A percentile compares a stretch with the other conserved stretches of the same genome.
Conservation (phyloP, 768 basidiomycete genomes). For the Boletus rubescentipes region DNA sequence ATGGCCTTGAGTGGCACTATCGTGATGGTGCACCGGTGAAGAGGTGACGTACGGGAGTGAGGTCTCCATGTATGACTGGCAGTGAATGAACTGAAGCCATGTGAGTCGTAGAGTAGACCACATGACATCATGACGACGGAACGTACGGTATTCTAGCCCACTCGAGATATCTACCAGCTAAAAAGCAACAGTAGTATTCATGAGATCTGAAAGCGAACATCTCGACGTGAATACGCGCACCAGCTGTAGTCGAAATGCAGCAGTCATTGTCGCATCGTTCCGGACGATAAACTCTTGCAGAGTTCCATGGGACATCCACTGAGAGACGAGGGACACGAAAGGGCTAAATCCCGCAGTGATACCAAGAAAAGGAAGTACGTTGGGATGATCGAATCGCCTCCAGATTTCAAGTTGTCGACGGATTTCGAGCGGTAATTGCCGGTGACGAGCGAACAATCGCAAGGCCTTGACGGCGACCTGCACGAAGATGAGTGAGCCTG, state of each 20-base stretch:
- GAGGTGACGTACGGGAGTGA: slow-evolving; percentile 12
- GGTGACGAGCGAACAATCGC: slow-evolving; percentile 2
- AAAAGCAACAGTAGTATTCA: neutral
- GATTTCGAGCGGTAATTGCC: neutral
- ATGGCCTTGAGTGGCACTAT: neutral
- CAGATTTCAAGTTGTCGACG: slow-evolving; percentile 16
- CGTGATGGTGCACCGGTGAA: too few relatives aligned
- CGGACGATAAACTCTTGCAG: slow-evolving; percentile 2
- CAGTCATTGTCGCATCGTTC: neutral
- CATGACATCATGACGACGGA: neutral
- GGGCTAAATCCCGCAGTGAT: slow-evolving; percentile 13
- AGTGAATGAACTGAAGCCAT: slow-evolving; percentile 10
- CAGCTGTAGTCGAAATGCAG: slow-evolving; percentile 5
- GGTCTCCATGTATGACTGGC: slow-evolving; percentile 14
- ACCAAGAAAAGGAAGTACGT: slow-evolving; percentile 17
- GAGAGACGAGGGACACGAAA: slow-evolving; percentile 8
- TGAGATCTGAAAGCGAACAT: neutral
- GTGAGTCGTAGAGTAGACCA: neutral
- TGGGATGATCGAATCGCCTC: slow-evolving; percentile 16
- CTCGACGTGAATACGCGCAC: neutral
- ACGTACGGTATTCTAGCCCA: slow-evolving; percentile 16
- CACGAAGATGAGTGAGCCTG: neutral
- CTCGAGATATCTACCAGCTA: slow-evolving; percentile 17
- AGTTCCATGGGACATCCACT: slow-evolving; percentile 13
- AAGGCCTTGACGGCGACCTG: slow-evolving; percentile 15